Evolutionary conservation across 2,329 filamentous ascomycete genomes (phyloP).

Genomic region (Mycosphaerella sp.): DNA sequence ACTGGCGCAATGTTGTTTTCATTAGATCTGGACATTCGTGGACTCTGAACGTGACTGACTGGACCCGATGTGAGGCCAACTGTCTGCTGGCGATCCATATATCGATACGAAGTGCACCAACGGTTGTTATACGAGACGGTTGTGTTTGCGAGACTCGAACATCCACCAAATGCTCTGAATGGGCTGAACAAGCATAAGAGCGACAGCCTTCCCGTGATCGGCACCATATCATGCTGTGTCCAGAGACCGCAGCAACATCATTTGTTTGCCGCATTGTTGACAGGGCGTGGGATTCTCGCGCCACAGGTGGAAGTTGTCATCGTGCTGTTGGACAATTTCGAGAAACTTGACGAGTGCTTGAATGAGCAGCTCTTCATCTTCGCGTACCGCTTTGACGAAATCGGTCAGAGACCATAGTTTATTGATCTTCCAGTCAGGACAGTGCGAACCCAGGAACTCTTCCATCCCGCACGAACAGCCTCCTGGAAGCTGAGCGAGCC

Average conservation of each 20-base stretch:
- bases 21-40: no score
- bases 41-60: no score
- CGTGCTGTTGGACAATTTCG: slow-evolving; percentile 13
- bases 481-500: slow-evolving; percentile 3
- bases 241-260: slow-evolving; percentile 13
- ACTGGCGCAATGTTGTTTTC: no score
- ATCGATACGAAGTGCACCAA: no score
- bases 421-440: slow-evolving; percentile 18
- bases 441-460: slow-evolving; percentile 11
- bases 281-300: slow-evolving; percentile 10
- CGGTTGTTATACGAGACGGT: no score
- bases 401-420: slow-evolving; percentile 16
- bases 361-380: slow-evolving; percentile 16
- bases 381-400: slow-evolving; percentile 15
- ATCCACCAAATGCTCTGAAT: no score
- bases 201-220: background rate
- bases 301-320: slow-evolving; percentile 12
- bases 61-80: no score
- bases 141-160: no score
- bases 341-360: slow-evolving; percentile 16
- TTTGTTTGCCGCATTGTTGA: slow-evolving; percentile 8
- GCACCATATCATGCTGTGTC: background rate
- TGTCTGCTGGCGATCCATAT: no score
- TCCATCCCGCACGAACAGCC: slow-evolving; percentile 16
- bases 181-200: no score